A percentile compares a stretch with the other conserved stretches of the same genome.
Evolutionary conservation across 202 grass and related monocot genomes (phyloP).

Genomic region (Saccharum hybrid): DNA sequence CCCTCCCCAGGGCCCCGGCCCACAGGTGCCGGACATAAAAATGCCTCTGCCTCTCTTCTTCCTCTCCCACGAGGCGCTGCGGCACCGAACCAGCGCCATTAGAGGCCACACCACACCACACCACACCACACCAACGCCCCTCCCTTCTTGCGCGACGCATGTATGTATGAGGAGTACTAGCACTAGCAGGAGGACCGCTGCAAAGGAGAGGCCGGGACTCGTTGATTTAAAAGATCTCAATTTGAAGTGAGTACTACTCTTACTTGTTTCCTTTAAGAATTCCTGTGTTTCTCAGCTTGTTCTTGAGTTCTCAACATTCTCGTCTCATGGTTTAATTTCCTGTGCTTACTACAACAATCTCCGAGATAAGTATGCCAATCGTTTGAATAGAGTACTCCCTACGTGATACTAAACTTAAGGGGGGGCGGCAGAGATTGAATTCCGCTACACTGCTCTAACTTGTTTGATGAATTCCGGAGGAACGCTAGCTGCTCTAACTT

Average conservation of each 20-base stretch:
- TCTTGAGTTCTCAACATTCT: neutral
- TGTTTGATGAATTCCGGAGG: neutral
- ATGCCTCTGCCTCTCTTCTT: constrained; percentile 41
- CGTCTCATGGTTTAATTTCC: neutral
- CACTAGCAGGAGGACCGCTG: neutral
- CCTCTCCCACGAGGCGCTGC: constrained; percentile 22
- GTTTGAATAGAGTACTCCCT: too few species aligned
- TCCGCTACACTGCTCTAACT: neutral
- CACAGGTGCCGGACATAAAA: constrained; percentile 43
- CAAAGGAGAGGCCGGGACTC: constrained; percentile 1
- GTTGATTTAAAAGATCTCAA: constrained; percentile 1
- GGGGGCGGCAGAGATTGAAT: neutral
- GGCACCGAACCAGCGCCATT: neutral
- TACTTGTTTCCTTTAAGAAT: neutral
- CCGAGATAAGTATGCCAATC: neutral
- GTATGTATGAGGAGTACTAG: neutral
- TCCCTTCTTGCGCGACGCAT: neutral
- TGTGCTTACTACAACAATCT: neutral
- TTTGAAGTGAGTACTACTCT: constrained; percentile 32
- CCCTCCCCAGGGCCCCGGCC: neutral
- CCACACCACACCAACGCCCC: neutral
- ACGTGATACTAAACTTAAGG: neutral
- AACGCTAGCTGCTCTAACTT: too few species aligned
- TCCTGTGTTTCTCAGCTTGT: neutral
- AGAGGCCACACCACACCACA: neutral